phyloP scores from a whole-genome alignment of 1,284 basidiomycete species.

The Jaminaea rosea region DNA sequence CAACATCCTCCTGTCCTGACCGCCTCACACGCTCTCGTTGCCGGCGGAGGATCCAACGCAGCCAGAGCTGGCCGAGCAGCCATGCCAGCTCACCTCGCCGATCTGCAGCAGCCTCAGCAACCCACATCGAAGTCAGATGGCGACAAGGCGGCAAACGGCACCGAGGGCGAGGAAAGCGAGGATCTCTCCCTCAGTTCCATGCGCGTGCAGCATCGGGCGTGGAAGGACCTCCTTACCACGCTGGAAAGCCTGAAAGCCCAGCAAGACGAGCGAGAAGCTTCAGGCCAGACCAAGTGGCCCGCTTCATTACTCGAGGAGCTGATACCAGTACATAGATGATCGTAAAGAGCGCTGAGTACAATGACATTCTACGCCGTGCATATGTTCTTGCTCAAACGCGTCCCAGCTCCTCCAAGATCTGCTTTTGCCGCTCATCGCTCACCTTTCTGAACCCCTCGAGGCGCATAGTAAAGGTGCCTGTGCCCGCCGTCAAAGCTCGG shows the following conservation, averaged over 20 bases:
- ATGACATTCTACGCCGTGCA: too few relatives aligned
- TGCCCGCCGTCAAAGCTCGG: conserved; percentile 69
- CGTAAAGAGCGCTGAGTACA: too few relatives aligned
- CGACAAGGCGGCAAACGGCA: neutral
- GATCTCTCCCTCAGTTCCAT: neutral
- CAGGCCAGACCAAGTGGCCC: too few relatives aligned
- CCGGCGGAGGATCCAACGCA: neutral
- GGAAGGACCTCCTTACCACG: neutral
- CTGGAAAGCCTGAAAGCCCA: neutral
- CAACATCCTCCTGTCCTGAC: neutral
- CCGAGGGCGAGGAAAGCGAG: neutral
- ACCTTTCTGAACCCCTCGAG: conserved; percentile 62
- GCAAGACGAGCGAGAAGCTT: too few relatives aligned
- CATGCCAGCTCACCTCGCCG: neutral
- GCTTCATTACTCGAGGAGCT: too few relatives aligned
- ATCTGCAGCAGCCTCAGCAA: neutral
- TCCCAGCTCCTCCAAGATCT: conserved; percentile 32
- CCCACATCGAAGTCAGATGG: neutral
- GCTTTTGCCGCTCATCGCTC: conserved; percentile 18
- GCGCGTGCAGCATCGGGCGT: neutral
- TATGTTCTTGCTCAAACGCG: conserved; percentile 5
- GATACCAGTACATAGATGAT: too few relatives aligned
- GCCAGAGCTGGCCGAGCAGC: neutral
- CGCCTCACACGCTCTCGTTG: neutral
- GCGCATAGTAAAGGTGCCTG: conserved; percentile 69